These are phyloP conservation scores for Kregervanrija fluxuum DNA, from an alignment of 805 yeast genomes.

Conservation along the genomic window DNA sequence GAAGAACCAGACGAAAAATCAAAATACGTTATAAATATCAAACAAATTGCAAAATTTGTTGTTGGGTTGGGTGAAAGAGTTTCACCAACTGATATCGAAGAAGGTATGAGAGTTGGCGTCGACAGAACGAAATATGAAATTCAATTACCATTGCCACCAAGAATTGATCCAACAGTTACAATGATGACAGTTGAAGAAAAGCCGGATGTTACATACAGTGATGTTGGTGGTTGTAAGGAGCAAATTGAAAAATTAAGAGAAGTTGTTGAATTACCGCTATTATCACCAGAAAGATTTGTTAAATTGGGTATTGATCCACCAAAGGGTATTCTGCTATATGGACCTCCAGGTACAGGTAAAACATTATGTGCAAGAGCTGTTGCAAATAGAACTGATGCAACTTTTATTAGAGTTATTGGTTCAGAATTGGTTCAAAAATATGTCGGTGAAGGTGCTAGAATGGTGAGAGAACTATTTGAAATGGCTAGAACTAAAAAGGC, in stretches of 20 bases:
- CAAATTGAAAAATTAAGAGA: constrained; percentile 95
- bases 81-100: constrained; percentile 97
- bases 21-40: constrained; percentile 91
- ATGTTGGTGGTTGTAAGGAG: constrained; percentile 97
- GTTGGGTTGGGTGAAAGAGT: constrained; percentile 96
- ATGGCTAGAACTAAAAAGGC: constrained; percentile 99
- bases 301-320: constrained; percentile 98
- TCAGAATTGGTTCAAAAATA: constrained; percentile 97
- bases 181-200: constrained; percentile 99
- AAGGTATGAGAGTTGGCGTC: constrained; percentile 99
- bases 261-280: constrained; percentile 88
- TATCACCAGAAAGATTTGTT: constrained; percentile 95
- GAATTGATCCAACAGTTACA: constrained; percentile 95
- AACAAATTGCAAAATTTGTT: constrained; percentile 97
- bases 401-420: constrained; percentile 96
- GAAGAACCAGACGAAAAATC: constrained; percentile 60
- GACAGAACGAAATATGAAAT: constrained; percentile 96
- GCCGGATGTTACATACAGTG: constrained; percentile 97
- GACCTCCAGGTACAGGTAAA: constrained; percentile 99
- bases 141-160: constrained; percentile 94
- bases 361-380: constrained; percentile 98
- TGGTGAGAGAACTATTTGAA: constrained; percentile 97
- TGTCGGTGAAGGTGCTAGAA: constrained; percentile 99
- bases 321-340: constrained; percentile 91
- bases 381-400: constrained; percentile 98